Evolutionary conservation across 306 rosid genomes (phyloP), one percentile per base, ranked within the genome.

Genomic region (Citrullus mucosospermus): DNA sequence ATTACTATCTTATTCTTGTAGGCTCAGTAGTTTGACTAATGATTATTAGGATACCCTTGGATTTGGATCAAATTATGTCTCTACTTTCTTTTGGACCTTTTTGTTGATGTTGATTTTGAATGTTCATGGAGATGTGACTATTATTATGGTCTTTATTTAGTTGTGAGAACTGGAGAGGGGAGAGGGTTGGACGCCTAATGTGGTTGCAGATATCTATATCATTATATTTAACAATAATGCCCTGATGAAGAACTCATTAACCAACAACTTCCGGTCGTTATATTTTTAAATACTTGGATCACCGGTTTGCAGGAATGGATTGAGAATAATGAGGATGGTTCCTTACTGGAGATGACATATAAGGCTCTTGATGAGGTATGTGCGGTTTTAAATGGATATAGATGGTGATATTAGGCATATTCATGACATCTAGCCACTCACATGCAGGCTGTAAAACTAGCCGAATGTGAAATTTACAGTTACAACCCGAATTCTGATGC

Each of bases 321-420:
- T 68, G 97, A 92, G 84, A 88, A 89, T n/a, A 80, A 87, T 80
- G 97, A 86, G 83, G 97, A 89, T 58, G 76, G 56, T 84, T 86
- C 96, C 80, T 81, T 95, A 73, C 93, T 85, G 57, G 97, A 92
- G 66, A 72, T 88, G 59, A 81, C 93, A 81, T 89, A 85, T 85
- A 91, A 86, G 90, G 96, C 97, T 78, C 82, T 95, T 76, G 97
- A 95, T 54, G 99, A 95, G 97, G 98, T 89, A 77, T 77, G 87
- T 75, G 66, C 76, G 69, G 51, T 59, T 48, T 79, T 41, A 77
- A 68, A 62, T 80, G 61, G 82, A 77, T 85, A 53, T 46, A 70
- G 58, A 65, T 28, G 32, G 46, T 54, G 5, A 68, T 82, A 80
- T 39, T 51, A 77, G 85, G 79, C 82, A 78, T 22, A 69, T 77